Evolutionary conservation across 306 rosid species (phyloP).

Genomic region (Rosa rugosa): DNA sequence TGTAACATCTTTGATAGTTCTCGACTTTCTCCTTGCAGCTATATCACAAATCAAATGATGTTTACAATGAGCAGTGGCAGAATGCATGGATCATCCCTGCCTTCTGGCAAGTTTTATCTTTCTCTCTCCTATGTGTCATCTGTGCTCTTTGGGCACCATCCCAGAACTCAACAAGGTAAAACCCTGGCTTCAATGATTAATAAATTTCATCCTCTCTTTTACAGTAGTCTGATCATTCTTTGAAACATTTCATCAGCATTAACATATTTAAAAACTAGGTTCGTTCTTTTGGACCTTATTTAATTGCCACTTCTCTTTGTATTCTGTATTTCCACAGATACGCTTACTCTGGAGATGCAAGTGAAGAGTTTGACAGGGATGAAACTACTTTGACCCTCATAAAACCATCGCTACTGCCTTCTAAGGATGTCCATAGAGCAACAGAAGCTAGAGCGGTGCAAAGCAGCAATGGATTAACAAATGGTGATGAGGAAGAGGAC

Average conservation of each 20-base stretch:
- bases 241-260: not conserved
- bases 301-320: not conserved
- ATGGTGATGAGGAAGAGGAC: slow-evolving; percentile 80
- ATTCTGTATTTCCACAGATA: slow-evolving; percentile 49
- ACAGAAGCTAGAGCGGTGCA: slow-evolving; percentile 48
- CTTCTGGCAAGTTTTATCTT: slow-evolving; percentile 91
- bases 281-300: not conserved
- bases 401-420: slow-evolving; percentile 67
- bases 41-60: slow-evolving; percentile 73
- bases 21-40: slow-evolving; percentile 51
- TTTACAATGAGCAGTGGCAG: slow-evolving; percentile 88
- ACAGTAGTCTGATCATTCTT: not conserved
- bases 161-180: slow-evolving; percentile 82
- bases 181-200: not conserved
- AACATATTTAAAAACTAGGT: not conserved
- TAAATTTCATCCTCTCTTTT: not conserved
- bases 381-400: slow-evolving; percentile 74
- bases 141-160: slow-evolving; percentile 97
- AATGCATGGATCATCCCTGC: slow-evolving; percentile 96
- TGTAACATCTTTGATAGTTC: not conserved
- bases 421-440: slow-evolving; percentile 55
- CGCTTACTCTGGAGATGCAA: slow-evolving; percentile 65
- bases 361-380: slow-evolving; percentile 82
- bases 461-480: slow-evolving; percentile 42
- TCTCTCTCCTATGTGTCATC: slow-evolving; percentile 74